Base-by-base conservation (phyloP, 1,284 basidiomycete genomes). In the Cystobasidium slooffiae region DNA sequence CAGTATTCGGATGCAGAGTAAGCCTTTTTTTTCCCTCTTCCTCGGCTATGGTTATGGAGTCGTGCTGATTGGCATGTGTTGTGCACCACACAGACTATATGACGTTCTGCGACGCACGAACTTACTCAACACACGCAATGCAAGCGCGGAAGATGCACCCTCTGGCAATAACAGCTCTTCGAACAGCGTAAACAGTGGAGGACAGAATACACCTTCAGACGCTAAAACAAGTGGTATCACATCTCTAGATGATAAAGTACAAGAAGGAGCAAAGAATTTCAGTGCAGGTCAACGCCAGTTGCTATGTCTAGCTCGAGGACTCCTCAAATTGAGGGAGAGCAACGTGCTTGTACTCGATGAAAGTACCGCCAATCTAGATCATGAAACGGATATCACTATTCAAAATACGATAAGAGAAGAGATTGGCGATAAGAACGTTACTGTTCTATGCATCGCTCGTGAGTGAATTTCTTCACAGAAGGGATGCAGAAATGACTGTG, bases 261-360 rank as follows among this genome's bases (percentile, higher is more conserved):
- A 84, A 37, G 84, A 85, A 53, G 86, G 86, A 20, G 84, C 83
- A 14, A 81, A 81, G 47, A 83, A 86, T 81, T 85, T 84, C 78
- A 82, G 81, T 10, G 81, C 85, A n/a, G 79, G 79, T 9, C 86
- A 87, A 78, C 81, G 85, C 24, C 86, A 87, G 79, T 83, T 87
- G 0, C 81, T 87, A 0, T 85, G 86, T 3, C 81, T 87, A 18
- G 86, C 86, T 0, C 82, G 86, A 18, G 86, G 86, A 4, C 80
- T 87, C 65, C 82, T 87, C 68, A 85, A 86, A 68, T 83, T 87
- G 73, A 80, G 80, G 39, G 78, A 82, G 31, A 85, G 84, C 18
- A 83, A 82, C 31, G 84, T 87, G 78, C 81, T 87, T 47, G 83
- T 87, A 74, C 82, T 87, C 77, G 86, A 87, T 78, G 86, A 87